Percentiles rank a stretch among this genome's conserved stretches.
These are phyloP conservation scores for Stagonosporopsis tanaceti DNA, from an alignment of 2,329 filamentous ascomycete genomes.

Conservation along the genomic window DNA sequence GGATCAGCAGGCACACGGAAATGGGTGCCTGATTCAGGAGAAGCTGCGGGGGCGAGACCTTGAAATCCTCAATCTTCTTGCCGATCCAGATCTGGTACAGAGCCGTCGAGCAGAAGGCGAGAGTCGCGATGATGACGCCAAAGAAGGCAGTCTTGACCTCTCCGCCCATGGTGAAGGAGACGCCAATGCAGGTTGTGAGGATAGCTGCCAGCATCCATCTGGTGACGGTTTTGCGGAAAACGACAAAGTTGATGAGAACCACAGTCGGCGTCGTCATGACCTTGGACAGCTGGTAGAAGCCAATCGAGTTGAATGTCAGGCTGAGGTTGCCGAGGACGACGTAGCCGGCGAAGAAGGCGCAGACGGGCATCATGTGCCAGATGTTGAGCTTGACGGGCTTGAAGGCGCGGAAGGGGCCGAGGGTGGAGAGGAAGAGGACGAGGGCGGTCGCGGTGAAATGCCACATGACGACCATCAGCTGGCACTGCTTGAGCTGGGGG, in stretches of 20 bases:
- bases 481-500: constrained; percentile 54
- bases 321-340: constrained; percentile 57
- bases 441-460: constrained; percentile 56
- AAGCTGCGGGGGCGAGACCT: constrained; percentile 54
- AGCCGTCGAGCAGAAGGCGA: constrained; percentile 56
- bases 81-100: constrained; percentile 60
- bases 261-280: constrained; percentile 59
- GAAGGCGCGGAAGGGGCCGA: constrained; percentile 55
- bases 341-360: constrained; percentile 57
- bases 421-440: constrained; percentile 54
- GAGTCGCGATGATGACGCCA: constrained; percentile 53
- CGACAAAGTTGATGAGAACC: constrained; percentile 55
- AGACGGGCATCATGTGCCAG: constrained; percentile 56
- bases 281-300: constrained; percentile 59
- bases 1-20: constrained; percentile 54
- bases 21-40: constrained; percentile 58
- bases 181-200: constrained; percentile 54
- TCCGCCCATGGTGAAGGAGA: constrained; percentile 55
- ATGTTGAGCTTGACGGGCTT: constrained; percentile 54
- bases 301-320: constrained; percentile 57
- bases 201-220: constrained; percentile 53
- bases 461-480: constrained; percentile 59
- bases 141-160: constrained; percentile 51
- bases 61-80: constrained; percentile 58
- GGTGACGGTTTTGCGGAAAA: constrained; percentile 54